These are phyloP conservation scores for Quercus berberidifolia DNA, from an alignment of 306 rosid genomes.

Conservation along the genomic window DNA sequence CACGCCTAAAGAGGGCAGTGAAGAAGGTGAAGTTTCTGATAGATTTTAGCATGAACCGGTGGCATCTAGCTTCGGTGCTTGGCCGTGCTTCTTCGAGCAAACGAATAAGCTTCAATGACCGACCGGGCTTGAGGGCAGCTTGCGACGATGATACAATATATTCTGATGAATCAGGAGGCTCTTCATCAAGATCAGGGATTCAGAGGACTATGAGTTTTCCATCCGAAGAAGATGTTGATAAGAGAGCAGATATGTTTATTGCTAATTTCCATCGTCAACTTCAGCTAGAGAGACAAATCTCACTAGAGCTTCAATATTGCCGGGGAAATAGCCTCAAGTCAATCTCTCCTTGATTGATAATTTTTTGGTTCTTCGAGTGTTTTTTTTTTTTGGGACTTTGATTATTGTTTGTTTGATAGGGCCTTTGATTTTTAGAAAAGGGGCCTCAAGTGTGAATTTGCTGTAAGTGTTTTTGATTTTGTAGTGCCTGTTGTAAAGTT, in stretches of 20 bases:
- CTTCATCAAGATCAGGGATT: constrained; percentile 24
- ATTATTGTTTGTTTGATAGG: constrained; percentile 2
- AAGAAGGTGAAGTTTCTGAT: constrained; percentile 50
- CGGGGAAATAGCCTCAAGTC: constrained; percentile 35
- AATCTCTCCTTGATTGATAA: constrained; percentile 17
- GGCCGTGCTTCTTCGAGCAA: constrained; percentile 27
- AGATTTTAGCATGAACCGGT: constrained; percentile 40
- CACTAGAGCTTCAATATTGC: constrained; percentile 57
- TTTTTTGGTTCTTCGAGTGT: neutral
- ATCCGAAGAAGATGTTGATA: constrained; percentile 70
- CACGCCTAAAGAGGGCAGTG: constrained; percentile 56
- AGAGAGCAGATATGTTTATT: constrained; percentile 68
- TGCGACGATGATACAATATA: constrained; percentile 4
- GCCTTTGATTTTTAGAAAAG: constrained; percentile 3
- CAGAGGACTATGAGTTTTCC: constrained; percentile 58
- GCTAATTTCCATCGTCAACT: constrained; percentile 67
- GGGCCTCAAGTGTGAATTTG: neutral
- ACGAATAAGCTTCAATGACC: constrained; percentile 46
- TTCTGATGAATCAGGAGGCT: constrained; percentile 25
- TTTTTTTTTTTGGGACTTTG: neutral
- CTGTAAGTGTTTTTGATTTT: neutral
- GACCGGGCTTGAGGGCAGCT: constrained; percentile 39
- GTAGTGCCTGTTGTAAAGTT: neutral
- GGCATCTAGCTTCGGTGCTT: constrained; percentile 49
- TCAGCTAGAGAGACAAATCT: constrained; percentile 71